phyloP scores from a whole-genome alignment of 1,284 basidiomycete genomes.

The Marasmius oreades region DNA sequence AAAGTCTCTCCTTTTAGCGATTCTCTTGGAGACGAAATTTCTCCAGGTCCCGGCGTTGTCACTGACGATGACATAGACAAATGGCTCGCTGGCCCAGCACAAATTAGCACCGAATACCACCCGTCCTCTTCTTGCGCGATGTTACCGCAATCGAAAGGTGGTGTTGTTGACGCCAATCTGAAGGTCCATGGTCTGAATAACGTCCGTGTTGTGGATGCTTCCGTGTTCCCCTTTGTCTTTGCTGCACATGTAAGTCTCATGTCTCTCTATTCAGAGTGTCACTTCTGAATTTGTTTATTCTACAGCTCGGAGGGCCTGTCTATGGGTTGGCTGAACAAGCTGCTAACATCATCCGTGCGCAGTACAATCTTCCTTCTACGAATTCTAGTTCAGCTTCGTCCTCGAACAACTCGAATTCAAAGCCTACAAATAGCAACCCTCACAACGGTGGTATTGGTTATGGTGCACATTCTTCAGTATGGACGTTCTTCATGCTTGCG shows the following conservation, averaged over 20 bases:
- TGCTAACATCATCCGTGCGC: conserved; percentile 53
- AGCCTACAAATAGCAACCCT: neutral
- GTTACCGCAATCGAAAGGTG: conserved; percentile 57
- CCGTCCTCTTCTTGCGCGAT: conserved; percentile 61
- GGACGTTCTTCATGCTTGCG: neutral
- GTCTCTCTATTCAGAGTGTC: neutral
- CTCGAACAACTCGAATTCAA: neutral
- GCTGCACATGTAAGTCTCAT: conserved; percentile 36
- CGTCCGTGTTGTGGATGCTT: conserved; percentile 38
- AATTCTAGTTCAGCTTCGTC: neutral
- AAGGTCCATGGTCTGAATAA: conserved; percentile 55
- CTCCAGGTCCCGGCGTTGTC: conserved; percentile 35
- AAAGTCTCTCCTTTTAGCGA: conserved; percentile 35
- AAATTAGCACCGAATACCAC: conserved; percentile 48
- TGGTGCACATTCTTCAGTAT: neutral
- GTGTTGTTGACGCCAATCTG: conserved; percentile 62
- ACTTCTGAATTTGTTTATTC: neutral
- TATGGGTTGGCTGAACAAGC: conserved; percentile 68
- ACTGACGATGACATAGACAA: conserved; percentile 45
- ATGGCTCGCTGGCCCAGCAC: conserved; percentile 38
- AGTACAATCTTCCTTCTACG: conserved; percentile 28
- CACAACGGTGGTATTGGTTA: neutral
- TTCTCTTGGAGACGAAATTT: conserved; percentile 32
- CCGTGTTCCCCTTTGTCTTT: conserved; percentile 42
- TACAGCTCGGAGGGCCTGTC: conserved; percentile 4